Percentiles rank a stretch among this genome's conserved stretches.
Evolutionary conservation across 176 grass and related monocot genomes (phyloP).

Genomic region (Panicum miliaceum): DNA sequence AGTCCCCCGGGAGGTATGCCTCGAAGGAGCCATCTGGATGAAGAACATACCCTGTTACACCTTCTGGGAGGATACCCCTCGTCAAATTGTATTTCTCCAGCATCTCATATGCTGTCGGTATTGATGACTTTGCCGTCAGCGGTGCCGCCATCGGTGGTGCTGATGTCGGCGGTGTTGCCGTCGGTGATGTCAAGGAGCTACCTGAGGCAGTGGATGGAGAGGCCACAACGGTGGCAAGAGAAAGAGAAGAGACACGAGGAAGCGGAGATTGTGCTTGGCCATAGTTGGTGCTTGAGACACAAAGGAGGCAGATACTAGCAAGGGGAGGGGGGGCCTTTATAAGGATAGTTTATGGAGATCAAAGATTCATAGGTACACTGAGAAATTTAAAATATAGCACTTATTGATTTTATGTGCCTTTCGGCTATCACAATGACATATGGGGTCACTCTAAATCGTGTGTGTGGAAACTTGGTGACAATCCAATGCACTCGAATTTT

Average conservation of each 20-base stretch:
- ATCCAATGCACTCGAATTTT: background rate
- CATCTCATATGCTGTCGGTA: conserved; percentile 47
- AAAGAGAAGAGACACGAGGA: conserved; percentile 5
- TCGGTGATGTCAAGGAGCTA: background rate
- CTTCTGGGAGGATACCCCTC: conserved; percentile 56
- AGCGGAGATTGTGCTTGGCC: background rate
- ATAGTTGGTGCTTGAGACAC: background rate
- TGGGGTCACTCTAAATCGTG: background rate
- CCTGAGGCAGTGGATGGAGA: background rate
- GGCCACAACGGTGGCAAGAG: background rate
- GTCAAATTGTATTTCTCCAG: conserved; percentile 49
- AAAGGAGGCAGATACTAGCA: background rate
- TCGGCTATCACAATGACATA: background rate
- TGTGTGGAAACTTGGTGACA: background rate
- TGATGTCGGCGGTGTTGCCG: background rate
- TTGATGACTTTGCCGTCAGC: background rate
- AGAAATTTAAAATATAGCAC: too few species aligned
- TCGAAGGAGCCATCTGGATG: conserved; percentile 52
- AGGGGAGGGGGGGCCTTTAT: background rate
- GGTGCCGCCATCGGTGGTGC: background rate
- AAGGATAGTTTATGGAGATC: background rate
- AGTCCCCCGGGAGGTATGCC: conserved; percentile 46
- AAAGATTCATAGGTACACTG: too few species aligned
- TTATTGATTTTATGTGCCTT: background rate
- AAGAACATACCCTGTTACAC: conserved; percentile 46